Base-by-base conservation (phyloP, 2,329 filamentous ascomycete species). In the Fusarium concolor region DNA sequence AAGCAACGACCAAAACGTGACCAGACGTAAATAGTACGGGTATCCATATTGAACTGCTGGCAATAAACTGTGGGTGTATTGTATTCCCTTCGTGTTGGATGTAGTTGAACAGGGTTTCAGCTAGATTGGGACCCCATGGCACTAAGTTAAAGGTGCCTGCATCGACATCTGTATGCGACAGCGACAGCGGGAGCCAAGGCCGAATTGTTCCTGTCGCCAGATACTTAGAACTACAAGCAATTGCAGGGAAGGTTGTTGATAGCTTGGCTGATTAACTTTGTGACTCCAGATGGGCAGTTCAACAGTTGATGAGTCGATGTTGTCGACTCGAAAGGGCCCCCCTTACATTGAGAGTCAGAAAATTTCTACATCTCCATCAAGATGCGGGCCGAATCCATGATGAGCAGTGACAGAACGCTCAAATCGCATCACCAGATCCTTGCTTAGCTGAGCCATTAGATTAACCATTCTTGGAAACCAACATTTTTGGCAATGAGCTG, bases 331-430 rank as follows among this genome's bases (percentile, higher is more conserved):
- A n/a, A 37, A 49, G n/a, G 24, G 42, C 22, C 10, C 33, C 20
- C 52, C 59, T 64, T 51, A 64, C 59, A 45, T 64, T n/a, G 10
- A 58, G 28, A n/a, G n/a, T 52, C 50, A 46, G 20, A 39, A 51
- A 63, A 44, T 37, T 18, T 46, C 17, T 22, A 64, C 41, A 51
- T 38, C 15, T 10, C 24, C 24, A 64, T 50, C 33, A 31, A 42
- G 39, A 43, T 49, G 50, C n/a, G 29, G 44, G 44, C 39, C 18
- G 41, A 29, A 9, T 35, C 15, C 18, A 18, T 39, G 26, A 39
- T 56, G 24, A 50, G n/a, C 56, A 62, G 38, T 50, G 44, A 64
- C 28, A 45, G 14, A 20, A 17, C 20, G 24, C n/a, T 26, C 17
- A 24, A 24, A 31, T 29, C 33, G 26, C 22, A 61, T 35, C 22